Evolutionary conservation across 257 asterid species (phyloP).

Genomic region (Scutellaria barbata): DNA sequence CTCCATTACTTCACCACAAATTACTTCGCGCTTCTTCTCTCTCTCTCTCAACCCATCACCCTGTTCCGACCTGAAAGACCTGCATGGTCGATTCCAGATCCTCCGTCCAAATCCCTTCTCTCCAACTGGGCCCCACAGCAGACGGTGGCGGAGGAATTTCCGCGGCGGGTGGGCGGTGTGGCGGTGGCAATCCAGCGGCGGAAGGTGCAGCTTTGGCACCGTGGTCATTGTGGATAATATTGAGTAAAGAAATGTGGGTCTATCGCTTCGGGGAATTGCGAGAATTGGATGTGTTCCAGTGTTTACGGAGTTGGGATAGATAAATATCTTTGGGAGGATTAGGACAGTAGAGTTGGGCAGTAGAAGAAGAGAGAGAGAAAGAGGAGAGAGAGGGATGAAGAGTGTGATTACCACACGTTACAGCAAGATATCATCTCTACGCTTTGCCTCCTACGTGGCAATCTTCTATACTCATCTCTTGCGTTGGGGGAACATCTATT

Average conservation of each 20-base stretch:
- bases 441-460: too few relatives aligned
- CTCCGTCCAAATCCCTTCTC: conserved; percentile 48
- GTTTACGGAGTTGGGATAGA: conserved; percentile 14
- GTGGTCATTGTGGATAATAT: conserved; percentile 49
- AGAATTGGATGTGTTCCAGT: conserved; percentile 24
- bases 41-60: conserved; percentile 36
- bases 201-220: conserved; percentile 64
- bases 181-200: conserved; percentile 56
- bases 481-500: too few relatives aligned
- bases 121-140: conserved; percentile 45
- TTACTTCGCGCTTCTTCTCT: conserved; percentile 29
- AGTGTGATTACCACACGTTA: too few relatives aligned
- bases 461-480: too few relatives aligned
- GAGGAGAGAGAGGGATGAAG: too few relatives aligned
- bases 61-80: conserved; percentile 70
- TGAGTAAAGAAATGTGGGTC: too few relatives aligned
- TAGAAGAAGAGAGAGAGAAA: too few relatives aligned
- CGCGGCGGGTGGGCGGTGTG: conserved; percentile 50
- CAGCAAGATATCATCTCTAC: too few relatives aligned
- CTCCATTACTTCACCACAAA: conserved; percentile 25
- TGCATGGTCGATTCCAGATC: conserved; percentile 53
- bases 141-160: conserved; percentile 37
- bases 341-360: too few relatives aligned
- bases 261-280: background rate
- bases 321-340: conserved; percentile 33